Evolutionary conservation across 202 grass and related monocot genomes (phyloP).

Genomic region (Bolboschoenoplectus hybrid): DNA sequence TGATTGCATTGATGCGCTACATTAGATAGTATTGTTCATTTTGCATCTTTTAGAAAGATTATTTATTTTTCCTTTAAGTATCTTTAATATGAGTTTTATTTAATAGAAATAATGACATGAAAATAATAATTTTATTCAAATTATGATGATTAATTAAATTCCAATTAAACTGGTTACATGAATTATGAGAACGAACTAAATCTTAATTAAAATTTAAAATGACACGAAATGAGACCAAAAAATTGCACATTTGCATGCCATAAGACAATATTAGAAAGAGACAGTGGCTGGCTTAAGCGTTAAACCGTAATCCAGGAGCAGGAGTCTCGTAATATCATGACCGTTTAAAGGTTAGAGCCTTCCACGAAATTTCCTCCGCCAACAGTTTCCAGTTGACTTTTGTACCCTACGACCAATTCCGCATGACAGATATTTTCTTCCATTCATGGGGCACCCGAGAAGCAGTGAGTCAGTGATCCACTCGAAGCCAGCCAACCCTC

Average conservation of each 20-base stretch:
- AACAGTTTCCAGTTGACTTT: constrained; percentile 28
- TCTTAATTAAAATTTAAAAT: background rate
- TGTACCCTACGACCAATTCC: background rate
- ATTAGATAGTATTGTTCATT: no score
- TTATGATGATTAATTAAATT: no score
- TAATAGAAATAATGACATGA: no score
- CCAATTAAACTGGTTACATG: background rate
- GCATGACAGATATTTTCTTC: background rate
- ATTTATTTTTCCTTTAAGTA: no score
- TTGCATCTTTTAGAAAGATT: no score
- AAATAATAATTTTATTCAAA: no score
- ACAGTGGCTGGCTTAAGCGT: background rate
- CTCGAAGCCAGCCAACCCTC: background rate
- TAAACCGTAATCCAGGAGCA: constrained; percentile 19
- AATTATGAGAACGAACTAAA: background rate
- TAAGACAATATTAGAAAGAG: background rate
- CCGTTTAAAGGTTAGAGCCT: background rate
- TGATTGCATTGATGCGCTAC: no score
- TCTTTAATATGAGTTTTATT: no score
- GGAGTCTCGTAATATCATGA: background rate
- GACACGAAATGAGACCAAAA: background rate
- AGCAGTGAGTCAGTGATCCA: background rate
- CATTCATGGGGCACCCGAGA: background rate
- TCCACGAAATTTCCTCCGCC: constrained; percentile 24
- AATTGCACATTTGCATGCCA: background rate